These are phyloP conservation scores for Russula virescens DNA, from an alignment of 768 basidiomycete genomes.

Conservation along the genomic window DNA sequence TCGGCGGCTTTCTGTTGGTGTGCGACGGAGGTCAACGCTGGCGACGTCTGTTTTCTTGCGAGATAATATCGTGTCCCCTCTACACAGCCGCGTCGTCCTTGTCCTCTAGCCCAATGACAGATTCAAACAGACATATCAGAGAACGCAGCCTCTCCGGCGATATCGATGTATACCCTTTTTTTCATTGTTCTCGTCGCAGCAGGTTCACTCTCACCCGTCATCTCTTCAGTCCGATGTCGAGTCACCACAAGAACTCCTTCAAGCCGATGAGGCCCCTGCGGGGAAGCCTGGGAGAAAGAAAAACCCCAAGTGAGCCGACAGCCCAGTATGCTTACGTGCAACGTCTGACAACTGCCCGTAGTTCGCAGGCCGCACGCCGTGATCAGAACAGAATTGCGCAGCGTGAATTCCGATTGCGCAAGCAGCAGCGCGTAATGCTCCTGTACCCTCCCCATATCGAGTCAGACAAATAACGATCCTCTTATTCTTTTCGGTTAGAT, in stretches of 20 bases:
- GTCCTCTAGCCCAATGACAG: conserved; percentile 22
- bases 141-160: conserved; percentile 65
- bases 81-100: not conserved
- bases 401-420: conserved; percentile 85
- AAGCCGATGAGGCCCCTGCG: conserved; percentile 21
- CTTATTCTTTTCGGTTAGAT: conserved; percentile 46
- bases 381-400: conserved; percentile 93
- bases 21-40: not conserved
- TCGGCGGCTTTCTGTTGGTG: no score
- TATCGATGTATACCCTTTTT: conserved; percentile 38
- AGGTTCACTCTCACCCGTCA: not conserved
- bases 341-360: conserved; percentile 31
- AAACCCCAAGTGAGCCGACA: conserved; percentile 68
- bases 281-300: conserved; percentile 78
- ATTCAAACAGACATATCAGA: conserved; percentile 48
- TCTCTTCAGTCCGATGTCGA: conserved; percentile 63
- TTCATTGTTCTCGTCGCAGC: conserved; percentile 1
- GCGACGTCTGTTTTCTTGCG: conserved; percentile 1
- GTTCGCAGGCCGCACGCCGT: conserved; percentile 81
- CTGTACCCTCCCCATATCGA: not conserved
- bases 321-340: conserved; percentile 30
- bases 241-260: conserved; percentile 35
- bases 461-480: not conserved
- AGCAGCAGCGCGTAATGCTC: conserved; percentile 69
- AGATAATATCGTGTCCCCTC: not conserved